Base-by-base conservation (phyloP, 495 filamentous ascomycete species). In the Parathielavia appendiculata region DNA sequence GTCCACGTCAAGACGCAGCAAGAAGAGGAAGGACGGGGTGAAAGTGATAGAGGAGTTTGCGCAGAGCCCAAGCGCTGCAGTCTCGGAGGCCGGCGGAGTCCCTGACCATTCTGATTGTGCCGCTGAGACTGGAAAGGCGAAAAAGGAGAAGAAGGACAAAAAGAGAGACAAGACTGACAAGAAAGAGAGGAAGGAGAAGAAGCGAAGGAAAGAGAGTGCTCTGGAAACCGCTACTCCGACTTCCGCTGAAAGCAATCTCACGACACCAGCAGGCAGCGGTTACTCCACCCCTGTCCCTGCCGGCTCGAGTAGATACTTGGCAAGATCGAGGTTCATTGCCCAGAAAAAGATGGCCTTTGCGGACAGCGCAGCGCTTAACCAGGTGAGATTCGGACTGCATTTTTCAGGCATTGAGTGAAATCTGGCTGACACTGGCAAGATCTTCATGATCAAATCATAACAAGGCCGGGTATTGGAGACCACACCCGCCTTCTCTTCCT, bases 321-420 rank as follows among this genome's bases (percentile, higher is more conserved):
- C 87, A 51, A 76, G 90, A 61, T 76, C 83, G 51, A 78, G 87
- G 47, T 85, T 88, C 65, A 92, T 92, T 65, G 84, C 82, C 40
- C 86, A 90, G 63, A 95, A 95, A 74, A 84, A 80, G 66, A 80
- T 82, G 75, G 87, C 89, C 4, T 77, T 85, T 44, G 75, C 87
- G 71, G 86, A 92, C 68, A 75, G 78, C 38, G 81, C 83, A 63
- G 87, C 88, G 7, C 71, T 92, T 51, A 90, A 90, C 60, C 87
- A 92, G 82, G 88, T 89, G 71, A 70, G 72, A 67, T 49, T 56
- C 40, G 6, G 26, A 30, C 14, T 20, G 17, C 36, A 23, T 39
- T 45, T n/a, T 36, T 59, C 10, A 40, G 11, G 45, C 38, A 23
- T 38, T 43, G 14, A 36, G 26, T 40, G 49, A 5, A 13, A 22